These are phyloP conservation scores for Boechera retrofracta DNA, from an alignment of 345 rosid genomes.

Conservation along the genomic window DNA sequence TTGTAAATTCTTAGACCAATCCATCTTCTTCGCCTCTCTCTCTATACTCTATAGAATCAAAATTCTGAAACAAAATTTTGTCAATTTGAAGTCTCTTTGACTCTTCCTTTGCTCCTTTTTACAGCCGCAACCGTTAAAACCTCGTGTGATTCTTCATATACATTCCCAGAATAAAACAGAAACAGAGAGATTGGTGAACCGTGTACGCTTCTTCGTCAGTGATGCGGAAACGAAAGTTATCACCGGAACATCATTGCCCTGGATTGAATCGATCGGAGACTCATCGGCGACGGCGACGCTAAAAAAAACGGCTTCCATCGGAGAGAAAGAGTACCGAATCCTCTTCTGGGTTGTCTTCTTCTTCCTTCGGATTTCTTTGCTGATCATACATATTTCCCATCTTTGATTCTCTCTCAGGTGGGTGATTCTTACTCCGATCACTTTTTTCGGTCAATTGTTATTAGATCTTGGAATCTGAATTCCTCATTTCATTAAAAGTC, in stretches of 20 bases:
- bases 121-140: slow-evolving; percentile 3
- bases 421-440: slow-evolving; percentile 15
- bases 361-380: not conserved
- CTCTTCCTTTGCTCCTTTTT: slow-evolving; percentile 15
- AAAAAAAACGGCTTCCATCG: too few relatives aligned
- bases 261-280: not conserved
- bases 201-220: slow-evolving; percentile 28
- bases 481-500: not conserved
- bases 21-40: not conserved
- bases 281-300: slow-evolving; percentile 5
- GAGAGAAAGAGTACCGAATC: not conserved
- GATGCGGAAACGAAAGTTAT: slow-evolving; percentile 18
- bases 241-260: slow-evolving; percentile 16
- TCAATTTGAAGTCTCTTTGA: slow-evolving; percentile 36
- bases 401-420: slow-evolving; percentile 11
- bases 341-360: not conserved
- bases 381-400: not conserved
- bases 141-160: not conserved
- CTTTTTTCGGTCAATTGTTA: not conserved
- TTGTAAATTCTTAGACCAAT: slow-evolving; percentile 4
- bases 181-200: slow-evolving; percentile 9
- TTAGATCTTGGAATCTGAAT: not conserved
- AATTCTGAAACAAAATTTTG: not conserved
- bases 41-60: too few relatives aligned
- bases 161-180: slow-evolving; percentile 19